Evolutionary conservation across 345 rosid species (phyloP).

Genomic region (Heritiera fomes): DNA sequence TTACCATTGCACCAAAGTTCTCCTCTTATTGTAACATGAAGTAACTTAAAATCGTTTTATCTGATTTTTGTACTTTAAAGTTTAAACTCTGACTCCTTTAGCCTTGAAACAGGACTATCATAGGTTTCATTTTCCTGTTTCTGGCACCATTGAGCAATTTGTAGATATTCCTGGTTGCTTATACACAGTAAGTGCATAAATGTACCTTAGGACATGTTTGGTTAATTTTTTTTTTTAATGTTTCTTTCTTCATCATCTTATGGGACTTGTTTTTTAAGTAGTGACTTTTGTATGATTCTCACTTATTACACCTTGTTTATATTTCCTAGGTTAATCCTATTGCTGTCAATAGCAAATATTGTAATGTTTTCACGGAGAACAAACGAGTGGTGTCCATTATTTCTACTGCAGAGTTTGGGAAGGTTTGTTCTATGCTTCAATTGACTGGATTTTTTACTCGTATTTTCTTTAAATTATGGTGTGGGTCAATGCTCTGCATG

Average conservation of each 20-base stretch:
- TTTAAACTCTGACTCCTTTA: neutral
- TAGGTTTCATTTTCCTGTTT: slow-evolving; percentile 83
- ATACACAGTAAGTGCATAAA: slow-evolving; percentile 59
- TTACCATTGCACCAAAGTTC: too few species aligned
- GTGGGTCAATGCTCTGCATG: neutral
- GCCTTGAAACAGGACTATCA: slow-evolving; percentile 72
- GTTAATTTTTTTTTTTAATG: neutral
- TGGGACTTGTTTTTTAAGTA: neutral
- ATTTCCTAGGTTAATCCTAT: slow-evolving; percentile 34
- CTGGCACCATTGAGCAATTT: slow-evolving; percentile 68
- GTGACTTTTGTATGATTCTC: neutral
- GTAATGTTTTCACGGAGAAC: slow-evolving; percentile 93
- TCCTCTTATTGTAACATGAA: neutral
- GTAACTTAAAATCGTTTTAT: neutral
- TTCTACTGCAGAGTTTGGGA: slow-evolving; percentile 75
- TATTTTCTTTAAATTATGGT: neutral
- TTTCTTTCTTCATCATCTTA: neutral
- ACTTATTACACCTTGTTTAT: neutral
- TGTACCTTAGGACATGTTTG: neutral
- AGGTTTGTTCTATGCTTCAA: slow-evolving; percentile 47
- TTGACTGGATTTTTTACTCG: neutral
- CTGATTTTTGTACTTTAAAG: neutral
- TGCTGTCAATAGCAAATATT: slow-evolving; percentile 91
- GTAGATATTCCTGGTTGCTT: slow-evolving; percentile 71
- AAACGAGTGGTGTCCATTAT: slow-evolving; percentile 72